Evolutionary conservation across 192 early-diverging fungal genomes (phyloP), one percentile per base, ranked within the genome.

Genomic region (Glomus cerebriforme): DNA sequence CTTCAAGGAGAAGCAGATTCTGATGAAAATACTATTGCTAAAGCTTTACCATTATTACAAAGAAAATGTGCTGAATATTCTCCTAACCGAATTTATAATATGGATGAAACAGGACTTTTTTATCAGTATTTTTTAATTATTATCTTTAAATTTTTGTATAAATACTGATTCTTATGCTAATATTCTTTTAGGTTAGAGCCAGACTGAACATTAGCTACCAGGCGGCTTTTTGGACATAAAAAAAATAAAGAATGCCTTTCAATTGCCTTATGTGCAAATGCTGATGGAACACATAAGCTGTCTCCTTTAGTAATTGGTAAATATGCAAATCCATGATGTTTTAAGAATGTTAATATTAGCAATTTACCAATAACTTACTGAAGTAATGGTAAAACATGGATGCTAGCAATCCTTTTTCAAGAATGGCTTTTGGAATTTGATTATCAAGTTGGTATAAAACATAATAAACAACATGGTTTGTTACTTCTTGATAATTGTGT

Each of bases 191-290:
- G 59, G 29, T 63, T 65, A 45, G 62, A 77, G 66, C 59, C 62
- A 39, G 62, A 77, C 39, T 13, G 4, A 77, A 39, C 22, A 66
- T 64, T 78, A 24, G 76, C 60, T 49, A 78, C 37, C 2, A 5
- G 31, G 24, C 7, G 62, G 4, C 63, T 78, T 78, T 32, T 15
- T 66, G 60, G 63, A n/a, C 47, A 13, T 24, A 78, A 78, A 45
- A 26, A 26, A 65, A 27, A 78, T 68, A 78, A 67, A n/a, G 5
- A 78, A 78, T 24, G 59, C 22, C 19, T 79, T n/a, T 79, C 45
- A 47, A 69, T 78, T 49, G 58, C 63, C 31, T 68, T 78, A 69
- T 78, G 31, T 69, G 27, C 66, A 47, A 79, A 79, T 31, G 63
- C 63, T 54, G 45, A 79, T 79, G 43, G 65, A 22, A 69, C 65